Evolutionary conservation across 371 early-diverging fungal genomes (phyloP).

Genomic region (Mucor lusitanicus): DNA sequence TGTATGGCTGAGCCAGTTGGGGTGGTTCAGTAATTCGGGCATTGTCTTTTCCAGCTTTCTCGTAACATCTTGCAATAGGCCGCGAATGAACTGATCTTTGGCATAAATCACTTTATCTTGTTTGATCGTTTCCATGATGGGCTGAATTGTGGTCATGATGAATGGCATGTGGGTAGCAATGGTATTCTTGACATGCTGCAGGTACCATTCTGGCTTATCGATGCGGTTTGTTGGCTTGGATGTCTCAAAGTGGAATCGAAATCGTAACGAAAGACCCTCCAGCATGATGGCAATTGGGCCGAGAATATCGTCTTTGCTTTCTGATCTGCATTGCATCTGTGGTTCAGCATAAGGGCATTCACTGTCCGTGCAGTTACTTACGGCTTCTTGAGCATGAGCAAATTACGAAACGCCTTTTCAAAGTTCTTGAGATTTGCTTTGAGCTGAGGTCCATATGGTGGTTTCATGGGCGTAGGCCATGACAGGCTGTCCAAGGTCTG

Average conservation of each 20-base stretch:
- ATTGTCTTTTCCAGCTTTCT: conserved; percentile 65
- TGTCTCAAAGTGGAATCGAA: conserved; percentile 81
- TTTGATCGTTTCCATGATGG: conserved; percentile 16
- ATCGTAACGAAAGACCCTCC: conserved; percentile 65
- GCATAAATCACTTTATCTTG: conserved; percentile 15
- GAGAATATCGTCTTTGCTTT: conserved; percentile 9
- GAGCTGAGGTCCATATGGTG: conserved; percentile 42
- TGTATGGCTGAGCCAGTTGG: conserved; percentile 71
- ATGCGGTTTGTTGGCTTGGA: conserved; percentile 76
- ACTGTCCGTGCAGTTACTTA: conserved; percentile 29
- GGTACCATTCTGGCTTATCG: conserved; percentile 68
- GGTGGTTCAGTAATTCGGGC: conserved; percentile 56
- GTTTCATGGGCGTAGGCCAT: conserved; percentile 56
- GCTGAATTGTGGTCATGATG: conserved; percentile 42
- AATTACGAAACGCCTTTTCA: conserved; percentile 42
- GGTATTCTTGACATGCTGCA: conserved; percentile 68
- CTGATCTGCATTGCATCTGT: neutral
- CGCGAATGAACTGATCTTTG: conserved; percentile 73
- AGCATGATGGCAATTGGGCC: conserved; percentile 64
- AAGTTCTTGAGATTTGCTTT: conserved; percentile 38
- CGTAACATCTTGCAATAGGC: conserved; percentile 59
- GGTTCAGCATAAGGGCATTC: neutral
- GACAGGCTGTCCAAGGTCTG: conserved; percentile 42
- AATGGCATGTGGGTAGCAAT: conserved; percentile 47
- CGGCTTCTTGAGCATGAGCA: conserved; percentile 48